Conservation (phyloP, 495 filamentous ascomycete genomes). For the Hyaloscypha variabilis region DNA sequence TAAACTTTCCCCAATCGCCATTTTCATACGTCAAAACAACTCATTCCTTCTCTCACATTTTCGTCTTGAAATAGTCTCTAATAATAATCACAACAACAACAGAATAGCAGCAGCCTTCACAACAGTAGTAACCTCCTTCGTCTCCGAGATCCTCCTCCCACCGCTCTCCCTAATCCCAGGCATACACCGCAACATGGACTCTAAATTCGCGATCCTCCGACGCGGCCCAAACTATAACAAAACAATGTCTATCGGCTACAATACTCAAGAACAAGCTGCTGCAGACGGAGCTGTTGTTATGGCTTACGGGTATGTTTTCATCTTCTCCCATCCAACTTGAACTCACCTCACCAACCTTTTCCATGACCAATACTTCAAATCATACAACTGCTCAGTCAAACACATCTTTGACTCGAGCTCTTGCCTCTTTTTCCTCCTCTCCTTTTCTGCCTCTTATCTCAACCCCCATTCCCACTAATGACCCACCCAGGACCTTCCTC, state of each 20-base stretch:
- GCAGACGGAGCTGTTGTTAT: conserved; percentile 73
- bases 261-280: conserved; percentile 67
- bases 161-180: conserved; percentile 70
- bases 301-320: conserved; percentile 66
- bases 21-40: no score
- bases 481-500: conserved; percentile 59
- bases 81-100: neutral
- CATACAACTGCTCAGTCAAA: no score
- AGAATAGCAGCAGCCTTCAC: conserved; percentile 76
- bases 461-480: no score
- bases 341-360: no score
- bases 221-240: conserved; percentile 51
- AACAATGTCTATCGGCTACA: conserved; percentile 55
- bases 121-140: conserved; percentile 70
- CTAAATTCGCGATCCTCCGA: conserved; percentile 71
- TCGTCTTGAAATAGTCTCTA: neutral
- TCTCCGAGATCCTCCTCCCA: conserved; percentile 70
- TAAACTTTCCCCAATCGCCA: neutral
- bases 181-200: conserved; percentile 70
- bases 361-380: no score
- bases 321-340: no score
- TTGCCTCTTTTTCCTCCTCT: conserved; percentile 1
- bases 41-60: no score
- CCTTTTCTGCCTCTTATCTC: no score
- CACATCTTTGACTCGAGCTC: no score